Evolutionary conservation across 2,329 filamentous ascomycete genomes (phyloP), one percentile per base, ranked within the genome.

Genomic region (Penicillium sp.): DNA sequence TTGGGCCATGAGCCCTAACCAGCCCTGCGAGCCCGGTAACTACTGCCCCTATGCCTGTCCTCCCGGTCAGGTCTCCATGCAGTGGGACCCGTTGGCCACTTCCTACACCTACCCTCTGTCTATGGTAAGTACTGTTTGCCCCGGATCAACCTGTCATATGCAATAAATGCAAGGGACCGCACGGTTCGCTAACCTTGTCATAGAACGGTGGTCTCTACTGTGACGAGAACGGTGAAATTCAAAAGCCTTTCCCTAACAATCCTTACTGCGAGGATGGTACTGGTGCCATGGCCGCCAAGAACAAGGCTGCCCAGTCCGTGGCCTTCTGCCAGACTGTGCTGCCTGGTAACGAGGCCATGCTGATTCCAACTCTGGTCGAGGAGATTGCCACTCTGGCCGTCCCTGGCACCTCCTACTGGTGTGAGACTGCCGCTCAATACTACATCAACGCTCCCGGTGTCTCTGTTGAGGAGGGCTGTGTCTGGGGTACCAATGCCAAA

Each of bases 21-120:
- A 86, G 63, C 65, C 77, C 44, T 90, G 87, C 66, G 74, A 72
- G 48, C 77, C 81, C 4, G 85, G 81, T 48, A 78, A 66, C 55
- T 89, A 85, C 68, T 90, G 87, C 62, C 87, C 87, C 1, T 84
- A 86, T 64, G 86, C 87, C 43, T 90, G 87, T 65, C 84, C 83
- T 49, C 67, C 86, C 0, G 86, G 86, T 49, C 79, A 87, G 72
- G 80, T 90, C 23, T 87, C 86, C 75, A 80, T 82, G 52, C 87
- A 91, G 67, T 90, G 87, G 87, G 81, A 89, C 61, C 82, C 84
- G 0, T 68, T 75, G 47, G 86, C 86, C 3, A 81, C 74, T 5
- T 70, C 73, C 3, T 90, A 89, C 63, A 71, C 67, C 28, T 87
- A 84, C 65, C 84, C 85, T 2, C 67, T 77, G 51, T 89, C 85